phyloP scores from a whole-genome alignment of 768 basidiomycete species.

The Cystobasidium ongulense region DNA sequence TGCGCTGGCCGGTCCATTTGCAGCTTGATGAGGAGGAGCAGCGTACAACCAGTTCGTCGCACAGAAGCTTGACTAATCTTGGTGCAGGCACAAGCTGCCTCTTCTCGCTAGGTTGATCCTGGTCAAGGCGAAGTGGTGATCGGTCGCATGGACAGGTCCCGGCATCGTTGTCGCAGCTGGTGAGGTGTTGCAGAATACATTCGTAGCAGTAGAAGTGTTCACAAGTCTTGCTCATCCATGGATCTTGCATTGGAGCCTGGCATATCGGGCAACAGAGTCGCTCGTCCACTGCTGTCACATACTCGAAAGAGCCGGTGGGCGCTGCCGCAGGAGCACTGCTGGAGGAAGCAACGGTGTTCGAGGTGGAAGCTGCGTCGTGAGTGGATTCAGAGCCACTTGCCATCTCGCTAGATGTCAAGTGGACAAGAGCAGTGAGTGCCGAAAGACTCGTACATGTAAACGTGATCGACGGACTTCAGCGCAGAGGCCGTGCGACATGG shows the following conservation, averaged over 20 bases:
- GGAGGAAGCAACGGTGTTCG: background rate
- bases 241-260: constrained; percentile 2
- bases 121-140: constrained; percentile 8
- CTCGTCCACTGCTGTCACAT: constrained; percentile 2
- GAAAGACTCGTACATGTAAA: no score
- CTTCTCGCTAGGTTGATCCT: background rate
- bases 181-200: constrained; percentile 18
- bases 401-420: no score
- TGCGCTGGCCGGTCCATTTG: constrained; percentile 14
- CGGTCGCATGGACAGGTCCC: constrained; percentile 22
- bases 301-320: constrained; percentile 15
- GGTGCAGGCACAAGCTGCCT: constrained; percentile 20
- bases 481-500: no score
- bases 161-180: background rate
- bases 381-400: no score
- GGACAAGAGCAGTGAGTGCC: no score
- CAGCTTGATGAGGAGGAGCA: background rate
- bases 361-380: background rate
- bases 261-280: constrained; percentile 26
- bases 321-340: background rate
- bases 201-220: constrained; percentile 28
- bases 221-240: constrained; percentile 17
- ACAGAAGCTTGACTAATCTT: constrained; percentile 22
- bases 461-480: no score
- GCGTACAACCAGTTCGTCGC: constrained; percentile 18